A percentile compares a stretch with the other conserved stretches of the same genome.
phyloP scores from a whole-genome alignment of 2,329 filamentous ascomycete species.

The Elsinoe arachidis region DNA sequence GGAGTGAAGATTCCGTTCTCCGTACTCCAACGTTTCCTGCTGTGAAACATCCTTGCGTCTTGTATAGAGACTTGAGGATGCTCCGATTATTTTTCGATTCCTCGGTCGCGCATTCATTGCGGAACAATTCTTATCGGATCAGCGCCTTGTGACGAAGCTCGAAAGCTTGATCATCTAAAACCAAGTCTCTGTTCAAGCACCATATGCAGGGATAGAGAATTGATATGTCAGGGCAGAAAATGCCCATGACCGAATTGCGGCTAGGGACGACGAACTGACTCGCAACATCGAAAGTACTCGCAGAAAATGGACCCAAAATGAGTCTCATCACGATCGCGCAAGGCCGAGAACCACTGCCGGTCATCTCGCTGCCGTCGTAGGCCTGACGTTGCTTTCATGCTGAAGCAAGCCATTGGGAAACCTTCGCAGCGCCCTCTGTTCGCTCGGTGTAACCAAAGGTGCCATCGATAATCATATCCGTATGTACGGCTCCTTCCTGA shows the following conservation, averaged over 20 bases:
- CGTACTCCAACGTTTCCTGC: neutral
- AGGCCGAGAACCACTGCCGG: conserved; percentile 4
- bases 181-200: neutral
- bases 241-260: neutral
- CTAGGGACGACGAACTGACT: neutral
- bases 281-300: neutral
- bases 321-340: neutral
- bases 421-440: neutral
- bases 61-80: neutral
- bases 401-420: conserved; percentile 7
- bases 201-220: neutral
- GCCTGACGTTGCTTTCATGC: neutral
- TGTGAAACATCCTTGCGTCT: neutral
- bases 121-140: neutral
- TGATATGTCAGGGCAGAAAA: neutral
- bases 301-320: too few species aligned
- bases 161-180: neutral
- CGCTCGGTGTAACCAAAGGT: neutral
- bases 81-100: neutral
- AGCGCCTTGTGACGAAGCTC: neutral
- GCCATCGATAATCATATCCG: conserved; percentile 4
- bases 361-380: neutral
- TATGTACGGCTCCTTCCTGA: conserved; percentile 6
- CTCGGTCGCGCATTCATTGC: neutral
- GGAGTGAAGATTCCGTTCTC: neutral